A percentile compares a stretch with the other conserved stretches of the same genome.
Evolutionary conservation across 352 stramenopile genomes (phyloP).

Genomic region (Phytophthora pluvialis): DNA sequence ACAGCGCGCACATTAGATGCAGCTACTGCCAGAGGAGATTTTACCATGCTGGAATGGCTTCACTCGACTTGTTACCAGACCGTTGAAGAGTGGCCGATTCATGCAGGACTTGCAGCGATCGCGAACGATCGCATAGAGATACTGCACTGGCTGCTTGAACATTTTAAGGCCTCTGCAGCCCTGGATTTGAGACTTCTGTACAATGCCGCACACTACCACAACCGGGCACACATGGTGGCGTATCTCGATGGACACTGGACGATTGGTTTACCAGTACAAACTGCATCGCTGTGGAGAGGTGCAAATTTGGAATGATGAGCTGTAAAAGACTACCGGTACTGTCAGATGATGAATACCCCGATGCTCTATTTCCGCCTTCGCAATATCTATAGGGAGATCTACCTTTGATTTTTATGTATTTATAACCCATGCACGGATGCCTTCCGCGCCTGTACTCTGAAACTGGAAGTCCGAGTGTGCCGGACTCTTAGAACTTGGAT

Average conservation of each 20-base stretch:
- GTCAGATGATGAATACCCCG: too few relatives aligned
- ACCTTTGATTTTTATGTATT: too few relatives aligned
- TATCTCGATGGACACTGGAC: constrained; percentile 31
- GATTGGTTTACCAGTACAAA: too few relatives aligned
- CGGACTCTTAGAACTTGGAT: too few relatives aligned
- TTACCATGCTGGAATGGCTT: constrained; percentile 38
- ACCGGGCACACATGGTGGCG: constrained; percentile 30
- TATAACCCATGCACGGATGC: too few relatives aligned
- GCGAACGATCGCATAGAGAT: constrained; percentile 32
- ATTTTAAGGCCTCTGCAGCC: not conserved
- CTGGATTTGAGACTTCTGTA: constrained; percentile 27
- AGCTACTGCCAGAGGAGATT: constrained; percentile 23
- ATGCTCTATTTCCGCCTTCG: too few relatives aligned
- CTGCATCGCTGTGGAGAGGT: too few relatives aligned
- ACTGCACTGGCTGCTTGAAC: constrained; percentile 33
- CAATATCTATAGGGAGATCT: too few relatives aligned
- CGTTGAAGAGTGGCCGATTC: constrained; percentile 23
- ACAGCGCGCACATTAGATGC: constrained; percentile 29
- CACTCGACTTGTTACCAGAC: not conserved
- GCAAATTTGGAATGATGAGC: too few relatives aligned
- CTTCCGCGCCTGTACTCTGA: too few relatives aligned
- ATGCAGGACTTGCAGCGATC: constrained; percentile 29
- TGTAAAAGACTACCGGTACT: too few relatives aligned
- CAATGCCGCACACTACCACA: constrained; percentile 26
- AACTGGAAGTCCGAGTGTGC: too few relatives aligned